Evolutionary conservation across 306 rosid species (phyloP), one percentile per base, ranked within the genome.

Genomic region (Medicago ruthenica): DNA sequence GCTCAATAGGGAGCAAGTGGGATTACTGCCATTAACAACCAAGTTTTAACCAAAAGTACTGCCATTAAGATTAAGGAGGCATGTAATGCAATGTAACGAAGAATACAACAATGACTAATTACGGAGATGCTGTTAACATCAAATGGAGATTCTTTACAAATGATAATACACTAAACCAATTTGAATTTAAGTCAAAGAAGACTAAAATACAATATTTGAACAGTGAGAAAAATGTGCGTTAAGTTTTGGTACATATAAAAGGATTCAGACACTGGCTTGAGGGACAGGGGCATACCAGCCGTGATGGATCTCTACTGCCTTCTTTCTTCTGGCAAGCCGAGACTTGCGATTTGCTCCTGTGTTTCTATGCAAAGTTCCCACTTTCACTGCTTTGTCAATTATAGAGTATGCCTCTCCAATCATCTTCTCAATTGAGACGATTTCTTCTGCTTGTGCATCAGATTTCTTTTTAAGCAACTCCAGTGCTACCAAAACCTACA

Each of bases 371-470:
- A 96, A 66, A 8, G 99, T 87, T 55, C 99, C 98, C 13, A 82
- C 97, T 85, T 82, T 96, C 81, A 96, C 92, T 16, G 98, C 99
- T 79, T 90, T 96, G 89, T 96, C 99, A 39, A 96, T 96, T 73
- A 78, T 83, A 0, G 98, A 96, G 87, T 83, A 96, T 48, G 99
- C 96, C 66, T 96, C 99, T 12, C 90, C 99, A 34, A 96, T 96
- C 78, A 96, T 85, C 66, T 92, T 90, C 92, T 96, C 98, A 71
- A 96, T 6, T 14, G 93, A 44, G 21, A 88, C 6, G 41, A 96
- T 88, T 62, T 96, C 98, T 69, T 92, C 99, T 0, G 91, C 77
- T 67, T 74, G 77, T 65, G 99, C 94, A 40, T 82, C 91, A 1
- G 91, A 27, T 85, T 92, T 96, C 96, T 92, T 92, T 87, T 50